Percentiles rank a stretch among this genome's conserved stretches.
Conservation (phyloP, 768 basidiomycete species). For the Lentinus tigrinus region DNA sequence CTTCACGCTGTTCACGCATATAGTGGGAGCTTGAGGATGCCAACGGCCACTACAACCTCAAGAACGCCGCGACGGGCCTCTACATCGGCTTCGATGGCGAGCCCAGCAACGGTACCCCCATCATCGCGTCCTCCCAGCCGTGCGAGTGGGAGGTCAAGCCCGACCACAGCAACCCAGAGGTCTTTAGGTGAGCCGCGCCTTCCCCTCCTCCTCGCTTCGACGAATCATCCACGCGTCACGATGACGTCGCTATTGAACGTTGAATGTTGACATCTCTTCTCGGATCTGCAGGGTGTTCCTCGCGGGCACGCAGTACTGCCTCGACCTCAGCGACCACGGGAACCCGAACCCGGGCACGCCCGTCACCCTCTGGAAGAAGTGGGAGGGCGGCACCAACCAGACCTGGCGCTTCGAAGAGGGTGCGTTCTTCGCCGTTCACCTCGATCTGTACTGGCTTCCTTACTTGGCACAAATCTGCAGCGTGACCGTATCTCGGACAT, state of each 20-base stretch:
- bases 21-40: slow-evolving; percentile 49
- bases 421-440: slow-evolving; percentile 1
- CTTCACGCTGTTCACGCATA: background rate
- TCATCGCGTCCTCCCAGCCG: slow-evolving; percentile 37
- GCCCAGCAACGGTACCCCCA: slow-evolving; percentile 23
- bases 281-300: slow-evolving; percentile 43
- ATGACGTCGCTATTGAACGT: too few relatives aligned
- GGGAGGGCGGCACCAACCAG: slow-evolving; percentile 49
- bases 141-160: slow-evolving; percentile 52
- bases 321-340: slow-evolving; percentile 51
- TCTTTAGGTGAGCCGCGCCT: slow-evolving; percentile 39
- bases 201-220: background rate
- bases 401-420: slow-evolving; percentile 45
- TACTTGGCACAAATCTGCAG: too few relatives aligned
- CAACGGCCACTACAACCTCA: slow-evolving; percentile 38
- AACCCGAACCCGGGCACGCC: slow-evolving; percentile 43
- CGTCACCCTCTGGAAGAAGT: slow-evolving; percentile 47
- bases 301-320: slow-evolving; percentile 40
- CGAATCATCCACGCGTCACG: background rate
- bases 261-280: too few relatives aligned
- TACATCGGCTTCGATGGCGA: slow-evolving; percentile 43
- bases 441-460: too few relatives aligned
- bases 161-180: slow-evolving; percentile 37
- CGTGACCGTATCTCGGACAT: too few relatives aligned
- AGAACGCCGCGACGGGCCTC: slow-evolving; percentile 37